Evolutionary conservation across 2,329 filamentous ascomycete genomes (phyloP).

Genomic region (Truncatella angustata): DNA sequence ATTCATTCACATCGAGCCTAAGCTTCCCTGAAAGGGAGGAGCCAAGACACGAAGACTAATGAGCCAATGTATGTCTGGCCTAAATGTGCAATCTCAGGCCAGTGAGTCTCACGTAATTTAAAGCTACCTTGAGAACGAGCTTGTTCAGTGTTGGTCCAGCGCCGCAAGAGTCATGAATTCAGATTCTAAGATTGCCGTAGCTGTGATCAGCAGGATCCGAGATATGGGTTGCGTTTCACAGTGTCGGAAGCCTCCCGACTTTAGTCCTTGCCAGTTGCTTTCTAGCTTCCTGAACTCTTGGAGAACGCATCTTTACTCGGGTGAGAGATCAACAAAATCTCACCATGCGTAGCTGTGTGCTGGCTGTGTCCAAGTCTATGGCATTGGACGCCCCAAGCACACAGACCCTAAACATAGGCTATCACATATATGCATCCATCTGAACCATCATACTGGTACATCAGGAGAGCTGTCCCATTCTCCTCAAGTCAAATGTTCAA

Average conservation of each 20-base stretch:
- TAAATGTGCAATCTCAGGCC: not conserved
- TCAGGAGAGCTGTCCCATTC: no score
- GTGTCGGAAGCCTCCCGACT: constrained; percentile 5
- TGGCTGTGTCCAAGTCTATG: no score
- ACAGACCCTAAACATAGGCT: no score
- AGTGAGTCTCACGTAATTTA: not conserved
- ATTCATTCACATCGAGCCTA: not conserved
- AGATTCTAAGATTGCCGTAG: no score
- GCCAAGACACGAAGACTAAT: not conserved
- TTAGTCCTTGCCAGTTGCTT: not conserved
- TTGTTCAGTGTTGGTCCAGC: not conserved
- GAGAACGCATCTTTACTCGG: not conserved
- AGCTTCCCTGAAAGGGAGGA: not conserved
- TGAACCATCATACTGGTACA: no score
- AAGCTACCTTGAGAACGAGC: not conserved
- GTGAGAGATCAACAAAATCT: no score
- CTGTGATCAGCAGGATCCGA: constrained; percentile 4
- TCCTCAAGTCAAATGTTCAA: no score
- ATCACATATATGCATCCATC: no score
- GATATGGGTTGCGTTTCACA: constrained; percentile 6
- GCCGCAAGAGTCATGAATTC: constrained; percentile 2
- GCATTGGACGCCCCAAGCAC: no score
- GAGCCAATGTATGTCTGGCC: not conserved
- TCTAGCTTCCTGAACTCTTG: not conserved
- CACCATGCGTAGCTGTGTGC: no score